Evolutionary conservation across 495 filamentous ascomycete species (phyloP).

Genomic region (Aspergillus ellipticus): DNA sequence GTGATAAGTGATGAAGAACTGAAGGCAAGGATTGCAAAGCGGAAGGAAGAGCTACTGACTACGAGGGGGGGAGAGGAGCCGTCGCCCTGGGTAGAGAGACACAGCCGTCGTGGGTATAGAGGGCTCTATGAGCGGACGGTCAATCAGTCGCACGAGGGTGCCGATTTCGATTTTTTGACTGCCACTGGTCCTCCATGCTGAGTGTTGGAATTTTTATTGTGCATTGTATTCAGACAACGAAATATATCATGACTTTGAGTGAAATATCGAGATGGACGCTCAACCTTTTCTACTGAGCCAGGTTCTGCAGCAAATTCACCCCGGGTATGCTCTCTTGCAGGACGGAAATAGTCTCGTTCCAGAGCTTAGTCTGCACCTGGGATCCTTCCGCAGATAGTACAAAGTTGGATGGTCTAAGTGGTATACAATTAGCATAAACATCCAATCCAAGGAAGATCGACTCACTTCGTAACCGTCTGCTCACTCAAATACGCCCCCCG

Average conservation of each 20-base stretch:
- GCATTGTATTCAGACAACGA: neutral
- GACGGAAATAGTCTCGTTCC: neutral
- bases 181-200: conserved; percentile 21
- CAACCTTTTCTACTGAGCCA: neutral
- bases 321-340: neutral
- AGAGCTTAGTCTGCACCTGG: neutral
- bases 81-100: conserved; percentile 30
- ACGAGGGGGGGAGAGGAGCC: conserved; percentile 7
- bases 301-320: neutral
- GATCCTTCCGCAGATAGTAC: conserved; percentile 2
- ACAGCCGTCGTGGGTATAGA: conserved; percentile 53
- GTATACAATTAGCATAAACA: neutral
- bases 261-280: no score
- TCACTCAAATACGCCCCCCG: conserved; percentile 7
- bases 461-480: conserved; percentile 4
- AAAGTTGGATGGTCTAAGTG: conserved; percentile 4
- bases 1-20: conserved; percentile 49
- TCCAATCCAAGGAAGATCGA: neutral
- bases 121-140: conserved; percentile 62
- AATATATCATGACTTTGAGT: no score
- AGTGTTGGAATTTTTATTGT: neutral
- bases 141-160: conserved; percentile 60
- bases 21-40: conserved; percentile 31
- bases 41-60: conserved; percentile 21
- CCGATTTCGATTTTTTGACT: conserved; percentile 62